Evolutionary conservation across 805 yeast species (phyloP).

Genomic region (Yarrowia sp.): DNA sequence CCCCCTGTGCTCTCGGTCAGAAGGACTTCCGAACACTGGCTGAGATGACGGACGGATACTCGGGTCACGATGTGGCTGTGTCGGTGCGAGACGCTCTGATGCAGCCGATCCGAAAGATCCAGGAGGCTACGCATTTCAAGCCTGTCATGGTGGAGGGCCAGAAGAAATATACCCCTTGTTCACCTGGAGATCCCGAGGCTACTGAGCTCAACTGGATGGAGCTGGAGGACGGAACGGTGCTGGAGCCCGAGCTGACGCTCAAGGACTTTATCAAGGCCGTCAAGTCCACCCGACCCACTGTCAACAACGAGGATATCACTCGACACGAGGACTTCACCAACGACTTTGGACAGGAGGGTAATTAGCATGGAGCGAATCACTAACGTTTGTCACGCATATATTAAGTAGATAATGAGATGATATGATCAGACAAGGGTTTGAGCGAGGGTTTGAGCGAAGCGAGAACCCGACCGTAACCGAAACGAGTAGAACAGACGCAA

Average conservation of each 20-base stretch:
- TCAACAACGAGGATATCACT: conserved; percentile 75
- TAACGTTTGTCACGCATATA: conserved; percentile 22
- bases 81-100: conserved; percentile 95
- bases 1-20: conserved; percentile 73
- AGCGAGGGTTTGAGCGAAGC: neutral
- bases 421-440: neutral
- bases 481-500: no score
- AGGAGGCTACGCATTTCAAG: conserved; percentile 93
- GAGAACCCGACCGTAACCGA: no score
- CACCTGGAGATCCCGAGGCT: conserved; percentile 92
- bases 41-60: conserved; percentile 93
- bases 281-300: conserved; percentile 90
- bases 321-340: conserved; percentile 84
- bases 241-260: conserved; percentile 84
- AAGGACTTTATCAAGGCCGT: conserved; percentile 93
- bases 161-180: conserved; percentile 77
- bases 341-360: conserved; percentile 98
- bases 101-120: conserved; percentile 96
- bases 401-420: conserved; percentile 21
- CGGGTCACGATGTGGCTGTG: conserved; percentile 96
- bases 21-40: conserved; percentile 78
- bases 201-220: conserved; percentile 92
- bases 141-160: conserved; percentile 38
- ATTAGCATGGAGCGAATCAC: conserved; percentile 41
- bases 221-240: conserved; percentile 80